Conservation (phyloP, 2,329 filamentous ascomycete genomes). For the Metarhizium rileyi region DNA sequence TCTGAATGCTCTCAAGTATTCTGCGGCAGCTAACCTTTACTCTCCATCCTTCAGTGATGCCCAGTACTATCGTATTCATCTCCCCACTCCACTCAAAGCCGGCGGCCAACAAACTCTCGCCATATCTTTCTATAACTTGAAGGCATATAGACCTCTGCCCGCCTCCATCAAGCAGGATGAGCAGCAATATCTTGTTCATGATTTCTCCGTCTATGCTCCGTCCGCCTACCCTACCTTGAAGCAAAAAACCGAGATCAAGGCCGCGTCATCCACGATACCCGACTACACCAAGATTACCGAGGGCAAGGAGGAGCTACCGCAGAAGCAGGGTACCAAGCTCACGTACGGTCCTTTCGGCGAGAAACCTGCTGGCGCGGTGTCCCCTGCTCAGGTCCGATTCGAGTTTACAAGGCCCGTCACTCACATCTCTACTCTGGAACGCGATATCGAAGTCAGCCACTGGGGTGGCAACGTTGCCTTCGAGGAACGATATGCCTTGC, state of each 20-base stretch:
- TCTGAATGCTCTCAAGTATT: neutral
- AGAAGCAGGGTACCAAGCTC: conserved; percentile 75
- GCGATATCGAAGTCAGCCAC: conserved; percentile 91
- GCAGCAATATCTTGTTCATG: conserved; percentile 76
- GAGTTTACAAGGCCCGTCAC: conserved; percentile 91
- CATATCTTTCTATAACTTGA: conserved; percentile 75
- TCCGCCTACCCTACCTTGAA: conserved; percentile 80
- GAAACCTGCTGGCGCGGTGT: conserved; percentile 63
- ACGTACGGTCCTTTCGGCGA: conserved; percentile 86
- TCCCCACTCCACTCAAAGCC: conserved; percentile 66
- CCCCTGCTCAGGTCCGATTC: conserved; percentile 73
- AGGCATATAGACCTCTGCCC: conserved; percentile 71
- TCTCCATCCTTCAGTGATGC: conserved; percentile 39
- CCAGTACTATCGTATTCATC: conserved; percentile 76
- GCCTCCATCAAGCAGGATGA: conserved; percentile 74
- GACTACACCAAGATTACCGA: conserved; percentile 69
- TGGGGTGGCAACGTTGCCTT: conserved; percentile 96
- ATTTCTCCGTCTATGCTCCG: conserved; percentile 75
- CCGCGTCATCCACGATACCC: conserved; percentile 65
- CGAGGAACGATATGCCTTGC: conserved; percentile 85
- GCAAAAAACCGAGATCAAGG: conserved; percentile 96
- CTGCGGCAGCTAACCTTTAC: neutral
- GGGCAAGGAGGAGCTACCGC: conserved; percentile 56
- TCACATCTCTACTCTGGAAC: conserved; percentile 69
- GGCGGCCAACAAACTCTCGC: conserved; percentile 75